phyloP scores from a whole-genome alignment of 371 early-diverging fungal genomes.

The Mucor saturninus region DNA sequence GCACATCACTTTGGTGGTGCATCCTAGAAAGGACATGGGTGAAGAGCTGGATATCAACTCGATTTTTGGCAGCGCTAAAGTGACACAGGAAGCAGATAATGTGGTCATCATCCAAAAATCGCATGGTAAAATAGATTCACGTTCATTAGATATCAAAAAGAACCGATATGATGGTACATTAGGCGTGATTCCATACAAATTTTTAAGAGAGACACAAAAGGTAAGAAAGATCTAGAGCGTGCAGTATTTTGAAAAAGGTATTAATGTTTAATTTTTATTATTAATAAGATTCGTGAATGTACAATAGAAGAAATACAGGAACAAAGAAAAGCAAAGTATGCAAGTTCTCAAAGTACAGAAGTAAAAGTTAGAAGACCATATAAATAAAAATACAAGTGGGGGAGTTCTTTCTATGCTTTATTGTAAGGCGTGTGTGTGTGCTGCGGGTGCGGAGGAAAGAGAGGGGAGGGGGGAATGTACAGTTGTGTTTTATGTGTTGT shows the following conservation, averaged over 20 bases:
- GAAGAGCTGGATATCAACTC: constrained; percentile 70
- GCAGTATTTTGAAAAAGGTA: not conserved
- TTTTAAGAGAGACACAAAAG: constrained; percentile 40
- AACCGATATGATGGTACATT: constrained; percentile 80
- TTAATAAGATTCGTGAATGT: constrained; percentile 12
- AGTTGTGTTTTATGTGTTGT: not conserved
- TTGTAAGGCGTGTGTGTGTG: not conserved
- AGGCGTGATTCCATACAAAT: constrained; percentile 60
- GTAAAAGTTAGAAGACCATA: not conserved
- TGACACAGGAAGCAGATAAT: constrained; percentile 86
- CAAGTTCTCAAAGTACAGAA: not conserved
- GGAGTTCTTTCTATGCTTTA: not conserved
- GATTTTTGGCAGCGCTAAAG: constrained; percentile 80
- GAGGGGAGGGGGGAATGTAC: constrained; percentile 1
- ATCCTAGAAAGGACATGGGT: constrained; percentile 70
- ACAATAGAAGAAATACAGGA: constrained; percentile 4
- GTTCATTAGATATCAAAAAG: constrained; percentile 72
- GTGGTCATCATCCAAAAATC: constrained; percentile 72
- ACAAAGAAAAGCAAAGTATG: not conserved
- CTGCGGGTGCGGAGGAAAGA: not conserved
- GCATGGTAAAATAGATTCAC: constrained; percentile 13
- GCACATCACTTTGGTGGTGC: constrained; percentile 80
- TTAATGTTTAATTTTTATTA: not conserved
- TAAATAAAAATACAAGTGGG: constrained; percentile 9
- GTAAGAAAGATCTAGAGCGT: constrained; percentile 20